These are phyloP conservation scores for Ottelia alismoides DNA, from an alignment of 106 monocot species.

Conservation along the genomic window DNA sequence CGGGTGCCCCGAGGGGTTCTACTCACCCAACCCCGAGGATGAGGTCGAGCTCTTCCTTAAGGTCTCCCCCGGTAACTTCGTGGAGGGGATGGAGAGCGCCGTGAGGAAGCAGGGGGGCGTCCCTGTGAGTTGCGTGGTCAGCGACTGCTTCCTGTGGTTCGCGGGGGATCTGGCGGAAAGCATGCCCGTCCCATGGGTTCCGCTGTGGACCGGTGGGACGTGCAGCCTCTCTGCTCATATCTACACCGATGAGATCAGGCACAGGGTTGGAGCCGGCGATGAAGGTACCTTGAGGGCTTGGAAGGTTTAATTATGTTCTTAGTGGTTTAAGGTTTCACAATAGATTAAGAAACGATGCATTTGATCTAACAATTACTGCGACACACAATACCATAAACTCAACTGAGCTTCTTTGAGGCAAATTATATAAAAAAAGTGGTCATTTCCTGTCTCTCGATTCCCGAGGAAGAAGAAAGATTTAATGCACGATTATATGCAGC, in stretches of 20 bases:
- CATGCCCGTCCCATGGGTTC: slow-evolving; percentile 35
- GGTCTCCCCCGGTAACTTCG: slow-evolving; percentile 9
- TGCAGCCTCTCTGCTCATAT: neutral
- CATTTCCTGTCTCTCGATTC: neutral
- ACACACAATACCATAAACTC: neutral
- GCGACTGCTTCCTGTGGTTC: slow-evolving; percentile 46
- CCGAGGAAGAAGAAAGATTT: neutral
- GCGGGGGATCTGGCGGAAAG: slow-evolving; percentile 34
- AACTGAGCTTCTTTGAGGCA: too few species aligned
- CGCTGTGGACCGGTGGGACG: slow-evolving; percentile 18
- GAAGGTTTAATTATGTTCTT: too few species aligned
- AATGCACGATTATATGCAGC: neutral
- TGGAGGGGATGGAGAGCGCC: slow-evolving; percentile 2
- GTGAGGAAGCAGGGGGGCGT: slow-evolving; percentile 2
- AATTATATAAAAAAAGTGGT: too few species aligned
- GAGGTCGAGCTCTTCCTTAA: slow-evolving; percentile 13
- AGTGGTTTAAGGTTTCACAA: neutral
- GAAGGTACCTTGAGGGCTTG: too few species aligned
- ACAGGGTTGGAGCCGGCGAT: neutral
- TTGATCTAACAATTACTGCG: neutral
- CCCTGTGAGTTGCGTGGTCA: slow-evolving; percentile 26
- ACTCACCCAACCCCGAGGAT: slow-evolving; percentile 4
- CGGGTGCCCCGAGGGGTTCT: neutral
- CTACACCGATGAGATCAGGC: slow-evolving; percentile 5
- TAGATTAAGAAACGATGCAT: neutral